These are phyloP conservation scores for Curvularia lunata DNA, from an alignment of 2,329 filamentous ascomycete species.

Conservation along the genomic window DNA sequence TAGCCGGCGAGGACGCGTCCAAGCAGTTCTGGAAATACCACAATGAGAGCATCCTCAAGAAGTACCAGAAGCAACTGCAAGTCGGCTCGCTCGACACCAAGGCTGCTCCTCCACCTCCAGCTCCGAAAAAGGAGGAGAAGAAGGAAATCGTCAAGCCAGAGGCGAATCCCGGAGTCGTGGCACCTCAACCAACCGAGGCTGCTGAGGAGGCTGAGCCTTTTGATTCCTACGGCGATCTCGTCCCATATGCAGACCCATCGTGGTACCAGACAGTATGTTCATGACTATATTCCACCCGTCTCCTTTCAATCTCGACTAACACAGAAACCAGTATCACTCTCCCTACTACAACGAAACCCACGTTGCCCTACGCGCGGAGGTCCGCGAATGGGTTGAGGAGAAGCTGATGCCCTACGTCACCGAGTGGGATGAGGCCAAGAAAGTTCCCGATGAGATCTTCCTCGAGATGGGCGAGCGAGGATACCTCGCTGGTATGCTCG, in stretches of 20 bases:
- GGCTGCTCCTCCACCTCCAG: constrained; percentile 60
- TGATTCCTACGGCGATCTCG: constrained; percentile 82
- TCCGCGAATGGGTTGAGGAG: constrained; percentile 88
- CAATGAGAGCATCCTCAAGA: constrained; percentile 66
- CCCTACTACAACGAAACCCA: constrained; percentile 97
- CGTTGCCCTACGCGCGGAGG: constrained; percentile 85
- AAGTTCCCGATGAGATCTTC: constrained; percentile 87
- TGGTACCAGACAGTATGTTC: constrained; percentile 90
- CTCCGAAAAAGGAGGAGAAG: constrained; percentile 53
- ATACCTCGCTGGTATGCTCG: constrained; percentile 75
- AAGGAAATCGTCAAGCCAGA: constrained; percentile 62
- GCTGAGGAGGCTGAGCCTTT: constrained; percentile 71
- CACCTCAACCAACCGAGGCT: constrained; percentile 46
- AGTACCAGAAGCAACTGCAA: constrained; percentile 65
- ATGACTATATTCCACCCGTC: neutral
- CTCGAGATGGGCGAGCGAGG: constrained; percentile 82
- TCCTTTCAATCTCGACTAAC: constrained; percentile 11
- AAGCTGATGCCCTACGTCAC: constrained; percentile 90
- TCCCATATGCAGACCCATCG: constrained; percentile 88
- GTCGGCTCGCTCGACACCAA: constrained; percentile 84
- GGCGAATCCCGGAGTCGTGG: constrained; percentile 63
- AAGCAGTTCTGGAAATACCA: constrained; percentile 74
- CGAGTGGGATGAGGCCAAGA: constrained; percentile 96
- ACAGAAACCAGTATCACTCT: constrained; percentile 75
- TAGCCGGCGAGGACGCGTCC: constrained; percentile 70